phyloP scores from a whole-genome alignment of 1,284 basidiomycete species.

The Peniophora sp. region DNA sequence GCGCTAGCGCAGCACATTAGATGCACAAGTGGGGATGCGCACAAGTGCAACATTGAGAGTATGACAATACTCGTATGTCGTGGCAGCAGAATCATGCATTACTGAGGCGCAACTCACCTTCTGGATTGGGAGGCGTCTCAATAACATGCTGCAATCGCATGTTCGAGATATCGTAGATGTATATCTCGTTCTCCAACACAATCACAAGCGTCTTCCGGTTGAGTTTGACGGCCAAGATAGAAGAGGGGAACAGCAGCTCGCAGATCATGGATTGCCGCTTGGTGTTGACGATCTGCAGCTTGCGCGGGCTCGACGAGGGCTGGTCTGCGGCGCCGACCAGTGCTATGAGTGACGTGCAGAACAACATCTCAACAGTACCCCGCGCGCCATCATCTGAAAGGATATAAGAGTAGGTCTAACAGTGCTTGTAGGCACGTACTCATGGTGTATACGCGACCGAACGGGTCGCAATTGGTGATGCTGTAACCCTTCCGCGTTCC shows the following conservation, averaged over 20 bases:
- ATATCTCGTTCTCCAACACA: constrained; percentile 92
- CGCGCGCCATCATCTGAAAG: constrained; percentile 79
- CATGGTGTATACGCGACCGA: constrained; percentile 91
- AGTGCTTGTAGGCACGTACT: constrained; percentile 46
- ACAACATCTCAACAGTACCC: constrained; percentile 98
- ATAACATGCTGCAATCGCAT: constrained; percentile 98
- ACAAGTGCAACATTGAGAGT: no score
- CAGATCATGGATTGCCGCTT: constrained; percentile 99
- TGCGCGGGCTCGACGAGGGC: constrained; percentile 80
- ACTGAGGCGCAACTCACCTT: no score
- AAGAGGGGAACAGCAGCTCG: constrained; percentile 94
- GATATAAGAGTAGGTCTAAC: neutral
- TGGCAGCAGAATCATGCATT: no score
- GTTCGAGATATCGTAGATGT: constrained; percentile 98
- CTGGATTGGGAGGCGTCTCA: constrained; percentile 92
- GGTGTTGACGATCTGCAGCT: constrained; percentile 96
- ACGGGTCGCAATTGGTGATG: constrained; percentile 97
- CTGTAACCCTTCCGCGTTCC: constrained; percentile 95
- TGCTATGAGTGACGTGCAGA: constrained; percentile 96
- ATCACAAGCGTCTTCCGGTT: constrained; percentile 96
- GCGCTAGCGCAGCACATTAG: no score
- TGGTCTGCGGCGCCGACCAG: constrained; percentile 92
- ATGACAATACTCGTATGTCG: no score
- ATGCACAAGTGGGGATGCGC: no score
- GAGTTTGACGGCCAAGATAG: constrained; percentile 92